Evolutionary conservation across 2,329 filamentous ascomycete genomes (phyloP).

Genomic region (Sclerotinia sclerotiorum): DNA sequence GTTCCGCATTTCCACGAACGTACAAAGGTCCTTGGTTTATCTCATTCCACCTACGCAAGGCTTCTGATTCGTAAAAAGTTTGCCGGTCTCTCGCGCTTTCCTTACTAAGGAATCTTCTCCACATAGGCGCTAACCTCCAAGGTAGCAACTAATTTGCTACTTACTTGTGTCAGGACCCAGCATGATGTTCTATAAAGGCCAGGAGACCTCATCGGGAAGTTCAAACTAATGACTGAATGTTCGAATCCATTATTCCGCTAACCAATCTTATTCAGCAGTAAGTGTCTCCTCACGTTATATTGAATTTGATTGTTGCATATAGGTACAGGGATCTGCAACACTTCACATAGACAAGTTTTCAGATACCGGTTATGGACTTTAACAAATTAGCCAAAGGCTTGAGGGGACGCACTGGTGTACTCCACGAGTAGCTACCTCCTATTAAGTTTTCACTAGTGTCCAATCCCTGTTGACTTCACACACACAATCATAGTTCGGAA

Average conservation of each 20-base stretch:
- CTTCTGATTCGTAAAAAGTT: background rate
- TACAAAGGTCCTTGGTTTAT: background rate
- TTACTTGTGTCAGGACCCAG: too few relatives aligned
- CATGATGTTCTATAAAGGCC: too few relatives aligned
- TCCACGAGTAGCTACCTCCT: background rate
- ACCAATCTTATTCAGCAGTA: background rate
- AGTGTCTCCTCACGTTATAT: too few relatives aligned
- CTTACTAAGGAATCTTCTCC: too few relatives aligned
- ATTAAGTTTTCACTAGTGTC: background rate
- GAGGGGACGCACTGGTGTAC: background rate
- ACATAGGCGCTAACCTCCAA: fast-evolving
- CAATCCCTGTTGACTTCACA: background rate
- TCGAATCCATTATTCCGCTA: background rate
- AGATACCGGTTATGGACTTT: background rate
- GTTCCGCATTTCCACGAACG: background rate
- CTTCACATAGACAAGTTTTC: background rate
- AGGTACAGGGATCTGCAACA: background rate
- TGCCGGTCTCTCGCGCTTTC: background rate
- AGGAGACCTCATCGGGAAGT: too few relatives aligned
- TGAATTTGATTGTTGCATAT: background rate
- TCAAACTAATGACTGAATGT: background rate
- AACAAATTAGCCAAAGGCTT: background rate
- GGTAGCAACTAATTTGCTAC: background rate
- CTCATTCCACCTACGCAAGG: background rate
- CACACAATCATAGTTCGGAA: background rate